Percentiles rank a stretch among this genome's conserved stretches.
phyloP scores from a whole-genome alignment of 2,329 filamentous ascomycete species.

The Ophiocordyceps camponoti-leonardi region DNA sequence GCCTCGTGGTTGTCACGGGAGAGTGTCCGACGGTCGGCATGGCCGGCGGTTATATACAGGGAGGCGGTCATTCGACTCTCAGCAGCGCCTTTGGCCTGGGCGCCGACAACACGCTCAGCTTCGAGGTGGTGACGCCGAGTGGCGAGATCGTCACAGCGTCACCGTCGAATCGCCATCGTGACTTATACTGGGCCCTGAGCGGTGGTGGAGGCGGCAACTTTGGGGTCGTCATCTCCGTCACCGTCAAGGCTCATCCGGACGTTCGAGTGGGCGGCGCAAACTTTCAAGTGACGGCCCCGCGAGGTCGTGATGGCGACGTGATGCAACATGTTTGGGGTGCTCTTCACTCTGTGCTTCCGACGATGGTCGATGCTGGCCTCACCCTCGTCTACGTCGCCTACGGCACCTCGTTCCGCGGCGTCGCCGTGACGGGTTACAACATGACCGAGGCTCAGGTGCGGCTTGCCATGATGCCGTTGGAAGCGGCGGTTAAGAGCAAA shows the following conservation, averaged over 20 bases:
- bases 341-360: constrained; percentile 10
- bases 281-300: neutral
- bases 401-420: constrained; percentile 22
- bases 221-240: constrained; percentile 37
- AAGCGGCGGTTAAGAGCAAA: constrained; percentile 3
- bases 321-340: neutral
- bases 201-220: constrained; percentile 44
- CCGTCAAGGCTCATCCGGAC: constrained; percentile 30
- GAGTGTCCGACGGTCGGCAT: constrained; percentile 38
- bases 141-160: constrained; percentile 31
- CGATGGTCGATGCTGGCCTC: constrained; percentile 27
- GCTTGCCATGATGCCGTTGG: constrained; percentile 11
- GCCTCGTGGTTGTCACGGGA: constrained; percentile 34
- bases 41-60: constrained; percentile 44
- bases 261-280: constrained; percentile 19
- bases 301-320: neutral
- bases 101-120: constrained; percentile 39
- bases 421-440: constrained; percentile 26
- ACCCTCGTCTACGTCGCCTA: constrained; percentile 27
- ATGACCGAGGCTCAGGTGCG: constrained; percentile 19
- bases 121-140: constrained; percentile 32
- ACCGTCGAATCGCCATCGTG: constrained; percentile 14
- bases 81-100: constrained; percentile 34
- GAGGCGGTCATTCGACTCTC: constrained; percentile 38
- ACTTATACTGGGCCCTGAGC: constrained; percentile 45